These are phyloP conservation scores for Tulasnella sp. DNA, from an alignment of 768 basidiomycete genomes.

Conservation along the genomic window DNA sequence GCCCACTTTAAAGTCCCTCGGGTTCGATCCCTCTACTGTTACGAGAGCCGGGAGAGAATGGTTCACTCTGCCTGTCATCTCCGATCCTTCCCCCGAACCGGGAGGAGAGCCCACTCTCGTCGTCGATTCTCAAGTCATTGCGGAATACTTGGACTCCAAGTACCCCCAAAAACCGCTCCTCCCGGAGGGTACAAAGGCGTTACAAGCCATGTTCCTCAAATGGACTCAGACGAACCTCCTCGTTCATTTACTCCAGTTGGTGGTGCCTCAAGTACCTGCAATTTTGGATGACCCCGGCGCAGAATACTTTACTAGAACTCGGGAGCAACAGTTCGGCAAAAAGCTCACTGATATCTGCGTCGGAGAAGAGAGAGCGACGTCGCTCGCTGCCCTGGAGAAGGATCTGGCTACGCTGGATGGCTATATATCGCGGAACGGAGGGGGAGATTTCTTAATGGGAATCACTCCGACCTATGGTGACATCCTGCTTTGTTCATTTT, in stretches of 20 bases:
- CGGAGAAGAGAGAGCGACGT: not conserved
- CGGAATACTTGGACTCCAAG: constrained; percentile 25
- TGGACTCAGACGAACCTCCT: constrained; percentile 2
- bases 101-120: constrained; percentile 7
- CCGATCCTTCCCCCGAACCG: constrained; percentile 5
- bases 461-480: constrained; percentile 6
- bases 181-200: constrained; percentile 15
- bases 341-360: not conserved
- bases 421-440: not conserved
- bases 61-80: constrained; percentile 25
- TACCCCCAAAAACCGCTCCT: constrained; percentile 17
- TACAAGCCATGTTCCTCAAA: constrained; percentile 21
- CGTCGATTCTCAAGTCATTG: constrained; percentile 25
- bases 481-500: not conserved
- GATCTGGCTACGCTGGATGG: constrained; percentile 19
- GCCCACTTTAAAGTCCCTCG: constrained; percentile 12
- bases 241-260: not conserved
- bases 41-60: not conserved
- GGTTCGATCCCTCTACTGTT: constrained; percentile 7
- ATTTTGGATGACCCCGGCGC: not conserved
- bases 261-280: not conserved
- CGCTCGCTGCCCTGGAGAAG: constrained; percentile 3
- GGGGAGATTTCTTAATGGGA: constrained; percentile 21
- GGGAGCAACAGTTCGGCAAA: not conserved
- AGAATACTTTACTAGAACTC: not conserved